Conservation (phyloP, 2,329 filamentous ascomycete species). For the Delphinella strobiligena region DNA sequence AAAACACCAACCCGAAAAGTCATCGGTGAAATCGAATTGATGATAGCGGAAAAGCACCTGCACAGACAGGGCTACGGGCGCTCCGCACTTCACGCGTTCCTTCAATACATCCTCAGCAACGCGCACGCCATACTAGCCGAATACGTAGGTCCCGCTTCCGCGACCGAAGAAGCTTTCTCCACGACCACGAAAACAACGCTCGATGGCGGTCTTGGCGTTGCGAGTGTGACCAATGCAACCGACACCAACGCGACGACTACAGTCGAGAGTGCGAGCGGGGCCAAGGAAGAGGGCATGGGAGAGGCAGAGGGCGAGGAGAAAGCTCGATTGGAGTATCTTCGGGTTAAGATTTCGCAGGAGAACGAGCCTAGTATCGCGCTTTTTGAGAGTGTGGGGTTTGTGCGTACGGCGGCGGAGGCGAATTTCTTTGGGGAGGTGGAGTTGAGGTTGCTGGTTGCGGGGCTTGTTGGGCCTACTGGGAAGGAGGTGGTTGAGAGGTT, state of each 20-base stretch:
- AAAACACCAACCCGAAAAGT: constrained; percentile 14
- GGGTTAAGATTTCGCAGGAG: constrained; percentile 48
- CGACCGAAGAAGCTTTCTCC: no score
- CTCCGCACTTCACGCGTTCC: constrained; percentile 53
- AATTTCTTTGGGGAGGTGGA: constrained; percentile 62
- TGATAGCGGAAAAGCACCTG: constrained; percentile 55
- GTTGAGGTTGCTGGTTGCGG: constrained; percentile 27
- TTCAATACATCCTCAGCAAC: constrained; percentile 53
- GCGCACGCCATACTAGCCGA: constrained; percentile 44
- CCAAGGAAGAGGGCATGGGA: constrained; percentile 10
- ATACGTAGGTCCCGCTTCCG: constrained; percentile 28
- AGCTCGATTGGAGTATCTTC: constrained; percentile 33
- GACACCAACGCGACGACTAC: no score
- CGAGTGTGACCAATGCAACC: constrained; percentile 1
- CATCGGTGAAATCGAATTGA: constrained; percentile 71
- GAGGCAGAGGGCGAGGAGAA: constrained; percentile 9
- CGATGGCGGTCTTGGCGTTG: constrained; percentile 9
- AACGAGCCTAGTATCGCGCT: constrained; percentile 47
- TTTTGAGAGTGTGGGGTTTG: constrained; percentile 50
- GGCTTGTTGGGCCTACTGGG: neutral
- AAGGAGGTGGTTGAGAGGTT: neutral
- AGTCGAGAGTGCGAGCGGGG: no score
- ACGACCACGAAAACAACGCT: neutral
- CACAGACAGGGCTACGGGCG: constrained; percentile 54
- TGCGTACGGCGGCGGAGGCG: constrained; percentile 33